A percentile compares a stretch with the other conserved stretches of the same genome.
Conservation (phyloP, 2,329 filamentous ascomycete genomes). For the Alternaria gansuensis region DNA sequence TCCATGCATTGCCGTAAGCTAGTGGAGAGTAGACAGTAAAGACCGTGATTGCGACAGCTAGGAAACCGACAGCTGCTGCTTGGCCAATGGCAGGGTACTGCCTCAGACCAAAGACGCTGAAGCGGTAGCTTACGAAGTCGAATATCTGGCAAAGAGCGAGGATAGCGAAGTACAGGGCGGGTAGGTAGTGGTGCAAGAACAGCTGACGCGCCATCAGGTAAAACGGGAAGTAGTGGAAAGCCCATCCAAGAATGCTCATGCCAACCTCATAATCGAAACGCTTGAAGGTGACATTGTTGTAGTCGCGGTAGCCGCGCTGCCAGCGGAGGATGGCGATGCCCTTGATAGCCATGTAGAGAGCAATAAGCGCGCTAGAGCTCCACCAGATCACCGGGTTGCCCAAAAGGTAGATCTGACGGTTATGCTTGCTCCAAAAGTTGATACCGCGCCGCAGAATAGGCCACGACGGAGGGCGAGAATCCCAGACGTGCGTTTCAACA, state of each 20-base stretch:
- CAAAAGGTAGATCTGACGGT: constrained; percentile 95
- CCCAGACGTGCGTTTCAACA: constrained; percentile 96
- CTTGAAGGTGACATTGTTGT: constrained; percentile 83
- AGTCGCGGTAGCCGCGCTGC: constrained; percentile 93
- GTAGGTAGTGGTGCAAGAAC: constrained; percentile 98
- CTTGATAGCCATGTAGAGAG: constrained; percentile 83
- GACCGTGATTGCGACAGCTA: constrained; percentile 75
- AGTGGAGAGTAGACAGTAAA: constrained; percentile 90
- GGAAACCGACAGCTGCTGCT: constrained; percentile 74
- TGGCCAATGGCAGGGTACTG: constrained; percentile 78
- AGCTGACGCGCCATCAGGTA: constrained; percentile 98
- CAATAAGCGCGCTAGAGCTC: constrained; percentile 80
- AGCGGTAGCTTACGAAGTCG: constrained; percentile 81
- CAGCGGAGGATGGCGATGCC: constrained; percentile 86
- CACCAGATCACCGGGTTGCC: constrained; percentile 93
- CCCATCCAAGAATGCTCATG: constrained; percentile 89
- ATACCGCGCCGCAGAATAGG: constrained; percentile 91
- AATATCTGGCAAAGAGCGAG: constrained; percentile 88
- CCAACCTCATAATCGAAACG: constrained; percentile 98
- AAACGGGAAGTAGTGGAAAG: constrained; percentile 98
- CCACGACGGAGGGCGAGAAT: constrained; percentile 93
- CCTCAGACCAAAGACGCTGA: constrained; percentile 72
- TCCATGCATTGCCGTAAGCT: constrained; percentile 94
- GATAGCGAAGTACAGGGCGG: constrained; percentile 93
- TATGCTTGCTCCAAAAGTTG: constrained; percentile 97